A percentile compares a stretch with the other conserved stretches of the same genome.
These are phyloP conservation scores for Adansonia rubrostipa DNA, from an alignment of 441 rosid species.

Conservation along the genomic window DNA sequence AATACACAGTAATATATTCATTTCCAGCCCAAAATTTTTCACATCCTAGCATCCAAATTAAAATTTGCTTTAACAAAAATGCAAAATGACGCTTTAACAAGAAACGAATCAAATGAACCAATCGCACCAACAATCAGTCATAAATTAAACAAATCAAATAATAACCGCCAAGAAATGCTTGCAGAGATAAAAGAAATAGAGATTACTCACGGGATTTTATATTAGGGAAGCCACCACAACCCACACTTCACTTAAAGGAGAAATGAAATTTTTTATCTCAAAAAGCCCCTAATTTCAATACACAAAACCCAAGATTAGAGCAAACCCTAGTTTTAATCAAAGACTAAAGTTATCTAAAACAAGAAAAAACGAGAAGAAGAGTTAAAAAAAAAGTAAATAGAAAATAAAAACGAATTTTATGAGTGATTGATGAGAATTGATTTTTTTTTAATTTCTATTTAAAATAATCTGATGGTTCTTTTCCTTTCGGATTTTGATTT, in stretches of 20 bases:
- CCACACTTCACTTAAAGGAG: slow-evolving; percentile 20
- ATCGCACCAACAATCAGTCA: neutral
- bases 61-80: neutral
- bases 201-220: slow-evolving; percentile 39
- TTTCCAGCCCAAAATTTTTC: neutral
- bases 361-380: neutral
- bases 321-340: slow-evolving; percentile 23
- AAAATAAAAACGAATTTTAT: neutral
- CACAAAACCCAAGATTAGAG: slow-evolving; percentile 50
- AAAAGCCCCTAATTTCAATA: slow-evolving; percentile 59
- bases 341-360: slow-evolving; percentile 9
- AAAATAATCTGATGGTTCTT: neutral
- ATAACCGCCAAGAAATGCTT: neutral
- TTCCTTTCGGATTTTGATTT: neutral
- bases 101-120: neutral
- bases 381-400: neutral
- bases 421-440: neutral
- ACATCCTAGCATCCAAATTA: neutral
- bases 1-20: neutral
- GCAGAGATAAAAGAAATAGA: neutral
- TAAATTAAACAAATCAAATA: neutral
- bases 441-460: neutral
- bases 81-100: neutral
- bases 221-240: slow-evolving; percentile 26
- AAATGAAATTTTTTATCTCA: slow-evolving; percentile 24